Evolutionary conservation across 176 grass and related monocot genomes (phyloP).

Genomic region (Poa annua): DNA sequence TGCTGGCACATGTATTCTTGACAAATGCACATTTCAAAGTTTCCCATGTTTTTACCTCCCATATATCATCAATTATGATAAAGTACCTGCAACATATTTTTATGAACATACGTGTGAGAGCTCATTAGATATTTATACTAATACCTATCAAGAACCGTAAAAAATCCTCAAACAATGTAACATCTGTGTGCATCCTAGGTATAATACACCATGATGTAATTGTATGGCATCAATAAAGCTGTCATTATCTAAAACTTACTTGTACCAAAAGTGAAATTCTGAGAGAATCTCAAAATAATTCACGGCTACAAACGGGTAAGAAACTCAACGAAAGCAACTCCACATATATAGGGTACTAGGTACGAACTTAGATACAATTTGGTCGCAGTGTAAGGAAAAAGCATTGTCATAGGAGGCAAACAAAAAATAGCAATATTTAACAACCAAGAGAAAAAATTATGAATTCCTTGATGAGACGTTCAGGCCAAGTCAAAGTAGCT

Average conservation of each 20-base stretch:
- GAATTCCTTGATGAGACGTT: neutral
- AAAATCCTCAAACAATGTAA: neutral
- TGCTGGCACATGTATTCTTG: slow-evolving; percentile 1
- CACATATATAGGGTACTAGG: neutral
- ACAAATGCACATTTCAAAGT: slow-evolving; percentile 31
- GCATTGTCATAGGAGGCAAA: neutral
- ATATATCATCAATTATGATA: slow-evolving; percentile 40
- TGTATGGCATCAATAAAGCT: neutral
- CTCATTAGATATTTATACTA: neutral
- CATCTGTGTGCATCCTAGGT: neutral
- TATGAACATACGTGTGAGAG: neutral
- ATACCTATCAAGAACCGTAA: neutral
- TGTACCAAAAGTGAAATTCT: neutral
- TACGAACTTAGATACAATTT: neutral
- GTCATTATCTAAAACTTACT: neutral
- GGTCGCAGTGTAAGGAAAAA: neutral
- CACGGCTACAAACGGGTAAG: neutral
- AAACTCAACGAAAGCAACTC: neutral
- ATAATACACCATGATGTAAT: neutral
- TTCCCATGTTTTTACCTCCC: slow-evolving; percentile 22
- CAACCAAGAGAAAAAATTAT: neutral
- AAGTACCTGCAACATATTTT: slow-evolving; percentile 19
- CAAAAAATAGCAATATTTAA: neutral
- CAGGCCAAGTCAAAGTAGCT: neutral
- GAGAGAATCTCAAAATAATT: neutral